These are phyloP conservation scores for Fimicolochytrium jonesii DNA, from an alignment of 192 early-diverging fungal species.

Conservation along the genomic window DNA sequence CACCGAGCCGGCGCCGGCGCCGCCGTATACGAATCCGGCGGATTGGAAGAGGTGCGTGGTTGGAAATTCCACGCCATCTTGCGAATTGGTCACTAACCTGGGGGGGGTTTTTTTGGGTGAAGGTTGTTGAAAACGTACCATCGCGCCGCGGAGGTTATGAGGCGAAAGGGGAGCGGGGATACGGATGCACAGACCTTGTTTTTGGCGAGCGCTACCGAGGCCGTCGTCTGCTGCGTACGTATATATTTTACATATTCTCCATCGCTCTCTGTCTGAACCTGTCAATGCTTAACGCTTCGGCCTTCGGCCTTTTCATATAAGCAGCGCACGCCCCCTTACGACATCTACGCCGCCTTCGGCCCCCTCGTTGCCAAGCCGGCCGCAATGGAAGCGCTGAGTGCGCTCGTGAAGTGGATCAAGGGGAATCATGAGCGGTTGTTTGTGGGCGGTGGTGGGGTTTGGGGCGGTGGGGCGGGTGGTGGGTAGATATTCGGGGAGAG, in stretches of 20 bases:
- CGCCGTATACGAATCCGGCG: slow-evolving; percentile 52
- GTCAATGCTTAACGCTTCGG: too few species aligned
- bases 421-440: slow-evolving; percentile 20
- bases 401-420: slow-evolving; percentile 58
- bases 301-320: too few species aligned
- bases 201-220: slow-evolving; percentile 1
- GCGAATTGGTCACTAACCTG: not conserved
- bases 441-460: too few species aligned
- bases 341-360: slow-evolving; percentile 34
- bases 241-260: too few species aligned
- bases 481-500: too few species aligned
- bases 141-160: not conserved
- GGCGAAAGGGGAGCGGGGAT: too few species aligned
- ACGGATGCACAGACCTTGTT: slow-evolving; percentile 3
- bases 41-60: slow-evolving; percentile 54
- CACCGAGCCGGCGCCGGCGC: slow-evolving; percentile 54
- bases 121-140: slow-evolving; percentile 28
- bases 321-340: slow-evolving; percentile 6
- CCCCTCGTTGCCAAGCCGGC: slow-evolving; percentile 35
- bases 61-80: too few species aligned
- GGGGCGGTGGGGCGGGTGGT: too few species aligned
- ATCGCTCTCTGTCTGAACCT: too few species aligned
- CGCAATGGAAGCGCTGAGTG: slow-evolving; percentile 57
- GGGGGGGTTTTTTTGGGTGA: not conserved
- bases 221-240: slow-evolving; percentile 21